These are phyloP conservation scores for Blastocystis sp. DNA, from an alignment of 352 stramenopile species.

Conservation along the genomic window DNA sequence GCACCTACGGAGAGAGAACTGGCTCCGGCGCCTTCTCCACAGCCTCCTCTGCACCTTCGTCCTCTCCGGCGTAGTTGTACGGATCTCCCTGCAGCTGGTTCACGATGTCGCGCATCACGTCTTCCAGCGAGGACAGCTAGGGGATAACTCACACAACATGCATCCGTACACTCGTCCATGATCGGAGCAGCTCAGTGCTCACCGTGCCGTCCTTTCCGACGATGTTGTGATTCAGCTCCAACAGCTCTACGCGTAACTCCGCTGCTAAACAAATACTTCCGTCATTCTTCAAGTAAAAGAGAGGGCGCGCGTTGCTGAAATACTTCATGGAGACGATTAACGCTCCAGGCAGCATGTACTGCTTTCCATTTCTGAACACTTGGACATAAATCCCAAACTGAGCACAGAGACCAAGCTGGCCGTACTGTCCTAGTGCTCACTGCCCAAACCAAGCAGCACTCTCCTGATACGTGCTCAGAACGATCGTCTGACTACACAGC, in stretches of 20 bases:
- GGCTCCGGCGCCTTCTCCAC: background rate
- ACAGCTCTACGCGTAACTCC: background rate
- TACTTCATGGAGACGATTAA: conserved; percentile 22
- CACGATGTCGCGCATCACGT: background rate
- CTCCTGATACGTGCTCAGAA: conserved; percentile 17
- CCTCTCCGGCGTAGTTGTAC: background rate
- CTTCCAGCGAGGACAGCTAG: conserved; percentile 6
- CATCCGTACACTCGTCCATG: background rate
- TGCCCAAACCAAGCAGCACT: background rate
- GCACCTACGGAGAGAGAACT: background rate
- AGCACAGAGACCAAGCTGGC: background rate
- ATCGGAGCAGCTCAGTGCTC: background rate
- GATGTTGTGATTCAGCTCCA: conserved; percentile 7
- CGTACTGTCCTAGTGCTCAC: conserved; percentile 8
- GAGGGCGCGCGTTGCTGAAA: background rate
- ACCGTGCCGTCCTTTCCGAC: background rate
- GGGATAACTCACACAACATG: background rate
- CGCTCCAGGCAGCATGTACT: conserved; percentile 19
- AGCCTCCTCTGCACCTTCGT: background rate
- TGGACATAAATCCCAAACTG: background rate
- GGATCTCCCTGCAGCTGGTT: conserved; percentile 18
- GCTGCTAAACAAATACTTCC: background rate
- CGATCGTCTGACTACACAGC: conserved; percentile 9
- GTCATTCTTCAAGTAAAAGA: background rate
- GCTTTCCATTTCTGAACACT: conserved; percentile 3